A percentile compares a stretch with the other conserved stretches of the same genome.
These are phyloP conservation scores for Pseudopyrenochaeta lycopersici DNA, from an alignment of 2,329 filamentous ascomycete genomes.

Conservation along the genomic window DNA sequence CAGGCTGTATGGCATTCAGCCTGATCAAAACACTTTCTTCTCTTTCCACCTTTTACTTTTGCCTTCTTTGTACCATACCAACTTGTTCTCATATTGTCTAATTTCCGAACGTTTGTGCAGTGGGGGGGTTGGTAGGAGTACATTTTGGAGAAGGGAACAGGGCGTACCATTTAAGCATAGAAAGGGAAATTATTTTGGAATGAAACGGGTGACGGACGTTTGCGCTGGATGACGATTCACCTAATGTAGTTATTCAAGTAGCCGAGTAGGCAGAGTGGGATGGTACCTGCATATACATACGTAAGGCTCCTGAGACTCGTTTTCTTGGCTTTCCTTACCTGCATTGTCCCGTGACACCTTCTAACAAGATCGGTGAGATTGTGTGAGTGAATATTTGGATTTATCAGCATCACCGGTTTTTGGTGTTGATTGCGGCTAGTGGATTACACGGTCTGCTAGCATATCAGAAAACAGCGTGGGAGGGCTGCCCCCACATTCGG, in stretches of 20 bases:
- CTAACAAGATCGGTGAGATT: too few species aligned
- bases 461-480: too few species aligned
- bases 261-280: too few species aligned
- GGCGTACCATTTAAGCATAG: not conserved
- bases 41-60: not conserved
- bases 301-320: not conserved
- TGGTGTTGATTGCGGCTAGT: not conserved
- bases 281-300: conserved; percentile 1
- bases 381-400: not conserved
- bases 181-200: not conserved
- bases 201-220: not conserved
- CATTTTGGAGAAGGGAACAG: not conserved
- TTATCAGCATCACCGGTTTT: not conserved
- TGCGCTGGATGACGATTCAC: not conserved
- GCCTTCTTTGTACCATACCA: not conserved
- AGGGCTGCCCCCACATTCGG: too few species aligned
- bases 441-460: not conserved
- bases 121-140: not conserved
- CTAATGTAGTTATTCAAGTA: conserved; percentile 1
- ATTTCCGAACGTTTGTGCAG: not conserved
- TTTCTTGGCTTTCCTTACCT: not conserved
- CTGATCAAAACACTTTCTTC: not conserved
- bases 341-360: too few species aligned
- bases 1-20: not conserved
- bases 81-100: not conserved